phyloP scores from a whole-genome alignment of 805 yeast species.

The Barnettozyma salicaria region DNA sequence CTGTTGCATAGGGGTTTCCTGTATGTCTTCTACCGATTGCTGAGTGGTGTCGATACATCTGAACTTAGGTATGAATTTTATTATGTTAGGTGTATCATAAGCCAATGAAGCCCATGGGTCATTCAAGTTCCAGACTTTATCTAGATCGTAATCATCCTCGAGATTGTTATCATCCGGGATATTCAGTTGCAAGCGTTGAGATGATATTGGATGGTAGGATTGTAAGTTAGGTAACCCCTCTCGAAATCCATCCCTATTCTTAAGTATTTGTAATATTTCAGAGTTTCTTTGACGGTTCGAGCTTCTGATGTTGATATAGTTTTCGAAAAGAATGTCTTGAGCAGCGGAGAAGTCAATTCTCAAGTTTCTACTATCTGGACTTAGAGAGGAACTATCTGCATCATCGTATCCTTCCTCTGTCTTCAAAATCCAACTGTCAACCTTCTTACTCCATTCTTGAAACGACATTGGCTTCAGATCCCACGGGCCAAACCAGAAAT shows the following conservation, averaged over 20 bases:
- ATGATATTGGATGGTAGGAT: constrained; percentile 7
- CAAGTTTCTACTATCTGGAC: constrained; percentile 9
- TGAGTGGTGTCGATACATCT: constrained; percentile 14
- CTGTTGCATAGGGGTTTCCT: constrained; percentile 2
- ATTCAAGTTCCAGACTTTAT: constrained; percentile 24
- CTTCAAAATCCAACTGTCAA: constrained; percentile 23
- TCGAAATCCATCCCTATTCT: constrained; percentile 12
- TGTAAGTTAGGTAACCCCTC: constrained; percentile 18
- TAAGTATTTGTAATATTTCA: constrained; percentile 18
- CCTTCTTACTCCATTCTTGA: constrained; percentile 29
- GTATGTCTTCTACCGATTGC: neutral
- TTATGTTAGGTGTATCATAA: constrained; percentile 19
- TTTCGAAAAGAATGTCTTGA: constrained; percentile 10
- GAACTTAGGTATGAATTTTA: constrained; percentile 22
- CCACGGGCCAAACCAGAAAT: constrained; percentile 65
- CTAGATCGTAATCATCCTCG: constrained; percentile 21
- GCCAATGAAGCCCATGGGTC: constrained; percentile 25
- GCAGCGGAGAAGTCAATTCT: constrained; percentile 7
- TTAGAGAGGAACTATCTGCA: constrained; percentile 10
- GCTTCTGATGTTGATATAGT: constrained; percentile 13
- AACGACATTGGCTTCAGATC: constrained; percentile 47
- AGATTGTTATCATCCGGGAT: constrained; percentile 20
- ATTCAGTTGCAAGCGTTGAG: constrained; percentile 7
- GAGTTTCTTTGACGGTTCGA: constrained; percentile 17
- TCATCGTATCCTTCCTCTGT: constrained; percentile 15